These are phyloP conservation scores for Dryas alaskensis DNA, from an alignment of 306 rosid species.

Conservation along the genomic window DNA sequence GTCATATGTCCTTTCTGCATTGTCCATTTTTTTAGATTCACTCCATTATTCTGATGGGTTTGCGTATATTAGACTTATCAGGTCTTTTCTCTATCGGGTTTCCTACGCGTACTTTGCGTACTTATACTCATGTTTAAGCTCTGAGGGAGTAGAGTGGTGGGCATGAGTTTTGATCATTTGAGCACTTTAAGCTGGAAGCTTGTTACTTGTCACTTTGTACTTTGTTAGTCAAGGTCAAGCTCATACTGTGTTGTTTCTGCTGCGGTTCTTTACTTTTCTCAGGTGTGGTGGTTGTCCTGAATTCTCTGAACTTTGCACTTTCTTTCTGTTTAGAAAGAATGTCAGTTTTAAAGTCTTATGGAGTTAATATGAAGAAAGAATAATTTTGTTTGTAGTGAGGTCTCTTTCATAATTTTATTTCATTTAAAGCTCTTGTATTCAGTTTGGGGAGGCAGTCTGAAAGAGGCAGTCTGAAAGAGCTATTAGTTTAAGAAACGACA, in stretches of 20 bases:
- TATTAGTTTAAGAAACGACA: background rate
- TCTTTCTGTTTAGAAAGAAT: conserved; percentile 11
- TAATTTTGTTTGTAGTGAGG: conserved; percentile 6
- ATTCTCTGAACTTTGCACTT: background rate
- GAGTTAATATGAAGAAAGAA: conserved; percentile 5
- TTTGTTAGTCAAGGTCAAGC: background rate
- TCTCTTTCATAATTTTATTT: background rate
- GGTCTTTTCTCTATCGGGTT: conserved; percentile 14
- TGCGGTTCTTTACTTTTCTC: background rate
- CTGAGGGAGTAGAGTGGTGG: background rate
- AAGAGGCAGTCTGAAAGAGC: conserved; percentile 17
- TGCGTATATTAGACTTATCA: conserved; percentile 11
- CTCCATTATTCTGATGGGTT: conserved; percentile 14
- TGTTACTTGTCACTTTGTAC: background rate
- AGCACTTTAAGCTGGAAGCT: background rate
- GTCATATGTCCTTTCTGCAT: conserved; percentile 31
- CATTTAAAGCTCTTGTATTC: conserved; percentile 13
- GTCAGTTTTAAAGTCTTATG: background rate
- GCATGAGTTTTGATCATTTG: background rate
- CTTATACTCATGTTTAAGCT: background rate
- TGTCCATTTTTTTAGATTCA: conserved; percentile 25
- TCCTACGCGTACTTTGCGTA: conserved; percentile 4
- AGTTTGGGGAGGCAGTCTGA: conserved; percentile 26
- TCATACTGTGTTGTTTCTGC: background rate
- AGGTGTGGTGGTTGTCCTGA: background rate